These are phyloP conservation scores for Fomitopsis palustris DNA, from an alignment of 1,284 basidiomycete species.

Conservation along the genomic window DNA sequence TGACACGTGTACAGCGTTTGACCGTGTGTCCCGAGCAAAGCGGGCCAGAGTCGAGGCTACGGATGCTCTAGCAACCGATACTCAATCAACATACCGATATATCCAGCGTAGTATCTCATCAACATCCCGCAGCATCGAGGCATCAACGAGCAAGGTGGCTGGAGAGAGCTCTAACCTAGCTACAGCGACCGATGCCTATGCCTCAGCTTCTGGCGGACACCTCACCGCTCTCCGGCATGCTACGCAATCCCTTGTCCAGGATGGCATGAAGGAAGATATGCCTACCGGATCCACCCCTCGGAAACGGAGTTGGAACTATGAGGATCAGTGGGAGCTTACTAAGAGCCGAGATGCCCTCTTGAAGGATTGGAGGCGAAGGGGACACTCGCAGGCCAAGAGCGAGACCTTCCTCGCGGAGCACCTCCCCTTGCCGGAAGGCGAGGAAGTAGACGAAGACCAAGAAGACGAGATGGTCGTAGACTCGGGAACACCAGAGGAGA, in stretches of 20 bases:
- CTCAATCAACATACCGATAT: slow-evolving; percentile 48
- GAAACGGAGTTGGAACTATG: slow-evolving; percentile 65
- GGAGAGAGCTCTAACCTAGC: slow-evolving; percentile 44
- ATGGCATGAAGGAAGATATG: slow-evolving; percentile 58
- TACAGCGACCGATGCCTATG: slow-evolving; percentile 38
- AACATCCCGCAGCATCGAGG: slow-evolving; percentile 48
- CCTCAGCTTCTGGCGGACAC: slow-evolving; percentile 35
- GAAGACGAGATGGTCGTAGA: slow-evolving; percentile 16
- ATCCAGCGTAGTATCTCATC: slow-evolving; percentile 48
- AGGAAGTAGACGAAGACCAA: slow-evolving; percentile 10
- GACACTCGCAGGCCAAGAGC: slow-evolving; percentile 26
- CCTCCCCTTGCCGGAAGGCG: slow-evolving; percentile 19
- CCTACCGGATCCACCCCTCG: slow-evolving; percentile 69
- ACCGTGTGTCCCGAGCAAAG: slow-evolving; percentile 60
- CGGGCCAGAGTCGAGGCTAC: slow-evolving; percentile 62
- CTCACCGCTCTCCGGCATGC: slow-evolving; percentile 48
- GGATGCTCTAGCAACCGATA: slow-evolving; percentile 42
- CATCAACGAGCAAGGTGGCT: slow-evolving; percentile 38
- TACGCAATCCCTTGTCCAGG: slow-evolving; percentile 48
- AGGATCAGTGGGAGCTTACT: slow-evolving; percentile 68
- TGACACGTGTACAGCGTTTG: slow-evolving; percentile 51
- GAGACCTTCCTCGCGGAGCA: slow-evolving; percentile 34
- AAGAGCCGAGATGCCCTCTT: slow-evolving; percentile 56
- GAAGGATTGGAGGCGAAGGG: slow-evolving; percentile 41
- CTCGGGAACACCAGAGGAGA: slow-evolving; percentile 9